These are phyloP conservation scores for Tubosaeta brunneosetosa DNA, from an alignment of 768 basidiomycete species.

Conservation along the genomic window DNA sequence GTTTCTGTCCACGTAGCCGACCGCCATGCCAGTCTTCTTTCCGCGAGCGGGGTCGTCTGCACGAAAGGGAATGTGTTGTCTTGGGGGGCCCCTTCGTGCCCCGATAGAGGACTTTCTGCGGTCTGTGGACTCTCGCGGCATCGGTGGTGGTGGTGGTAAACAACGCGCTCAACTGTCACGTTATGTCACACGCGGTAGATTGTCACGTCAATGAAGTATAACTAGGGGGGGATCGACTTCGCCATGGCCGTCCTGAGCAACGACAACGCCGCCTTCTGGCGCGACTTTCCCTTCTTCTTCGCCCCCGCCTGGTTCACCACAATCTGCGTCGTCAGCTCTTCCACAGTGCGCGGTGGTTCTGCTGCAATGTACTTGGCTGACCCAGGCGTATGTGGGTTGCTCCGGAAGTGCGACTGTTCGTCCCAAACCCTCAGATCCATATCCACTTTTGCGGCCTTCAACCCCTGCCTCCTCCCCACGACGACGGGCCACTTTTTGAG, in stretches of 20 bases:
- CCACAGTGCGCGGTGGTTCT: slow-evolving; percentile 19
- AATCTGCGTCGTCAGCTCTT: slow-evolving; percentile 16
- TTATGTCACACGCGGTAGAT: slow-evolving; percentile 26
- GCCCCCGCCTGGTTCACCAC: slow-evolving; percentile 5
- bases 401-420: slow-evolving; percentile 27
- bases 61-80: slow-evolving; percentile 71
- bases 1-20: slow-evolving; percentile 62
- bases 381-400: slow-evolving; percentile 49
- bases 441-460: slow-evolving; percentile 34
- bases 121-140: slow-evolving; percentile 24
- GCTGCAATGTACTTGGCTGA: slow-evolving; percentile 43
- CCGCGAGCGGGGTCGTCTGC: slow-evolving; percentile 75
- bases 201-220: slow-evolving; percentile 8
- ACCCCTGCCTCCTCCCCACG: slow-evolving; percentile 41
- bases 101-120: slow-evolving; percentile 38
- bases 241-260: slow-evolving; percentile 22
- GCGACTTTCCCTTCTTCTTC: slow-evolving; percentile 1
- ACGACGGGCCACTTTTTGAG: slow-evolving; percentile 40
- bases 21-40: slow-evolving; percentile 73
- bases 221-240: background rate
- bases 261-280: slow-evolving; percentile 3
- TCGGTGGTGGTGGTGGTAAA: slow-evolving; percentile 21
- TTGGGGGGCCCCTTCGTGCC: slow-evolving; percentile 53
- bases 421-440: slow-evolving; percentile 30
- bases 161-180: slow-evolving; percentile 25